Evolutionary conservation across 768 basidiomycete genomes (phyloP).

Genomic region (Cystobasidium onofrii): DNA sequence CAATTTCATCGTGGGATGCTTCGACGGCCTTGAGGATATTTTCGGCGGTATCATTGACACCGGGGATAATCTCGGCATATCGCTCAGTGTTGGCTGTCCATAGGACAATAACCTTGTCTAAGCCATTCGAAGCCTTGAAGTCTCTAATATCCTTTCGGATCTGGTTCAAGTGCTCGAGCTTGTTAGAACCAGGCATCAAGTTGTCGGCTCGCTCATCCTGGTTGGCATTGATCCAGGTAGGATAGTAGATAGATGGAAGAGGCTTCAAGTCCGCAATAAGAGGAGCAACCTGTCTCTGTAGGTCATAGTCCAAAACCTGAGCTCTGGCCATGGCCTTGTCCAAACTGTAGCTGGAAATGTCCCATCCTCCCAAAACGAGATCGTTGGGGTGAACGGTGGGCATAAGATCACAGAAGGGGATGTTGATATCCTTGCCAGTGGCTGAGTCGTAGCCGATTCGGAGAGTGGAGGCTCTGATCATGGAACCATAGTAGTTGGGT

Average conservation of each 20-base stretch:
- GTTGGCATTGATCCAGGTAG: conserved; percentile 58
- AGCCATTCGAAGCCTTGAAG: conserved; percentile 72
- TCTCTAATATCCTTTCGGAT: conserved; percentile 86
- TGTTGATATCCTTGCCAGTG: conserved; percentile 79
- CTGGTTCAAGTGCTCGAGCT: conserved; percentile 81
- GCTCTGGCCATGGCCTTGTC: conserved; percentile 91
- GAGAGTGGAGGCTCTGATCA: conserved; percentile 91
- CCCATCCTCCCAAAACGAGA: conserved; percentile 74
- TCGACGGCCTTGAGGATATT: conserved; percentile 75
- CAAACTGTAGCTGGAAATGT: conserved; percentile 75
- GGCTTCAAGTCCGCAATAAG: conserved; percentile 72
- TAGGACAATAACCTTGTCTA: conserved; percentile 86
- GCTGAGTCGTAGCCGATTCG: conserved; percentile 72
- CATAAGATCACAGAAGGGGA: conserved; percentile 83
- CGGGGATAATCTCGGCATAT: conserved; percentile 86
- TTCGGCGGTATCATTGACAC: conserved; percentile 89
- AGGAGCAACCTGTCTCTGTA: conserved; percentile 87
- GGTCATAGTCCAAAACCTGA: conserved; percentile 87
- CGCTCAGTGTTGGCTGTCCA: conserved; percentile 99
- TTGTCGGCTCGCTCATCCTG: conserved; percentile 95
- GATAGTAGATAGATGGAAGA: conserved; percentile 77
- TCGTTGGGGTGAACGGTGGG: conserved; percentile 97
- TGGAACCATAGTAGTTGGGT: conserved; percentile 95
- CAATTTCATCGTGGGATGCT: conserved; percentile 80
- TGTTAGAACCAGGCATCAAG: conserved; percentile 71